Base-by-base conservation (phyloP, 352 stramenopile genomes). In the Phytophthora boehmeriae region DNA sequence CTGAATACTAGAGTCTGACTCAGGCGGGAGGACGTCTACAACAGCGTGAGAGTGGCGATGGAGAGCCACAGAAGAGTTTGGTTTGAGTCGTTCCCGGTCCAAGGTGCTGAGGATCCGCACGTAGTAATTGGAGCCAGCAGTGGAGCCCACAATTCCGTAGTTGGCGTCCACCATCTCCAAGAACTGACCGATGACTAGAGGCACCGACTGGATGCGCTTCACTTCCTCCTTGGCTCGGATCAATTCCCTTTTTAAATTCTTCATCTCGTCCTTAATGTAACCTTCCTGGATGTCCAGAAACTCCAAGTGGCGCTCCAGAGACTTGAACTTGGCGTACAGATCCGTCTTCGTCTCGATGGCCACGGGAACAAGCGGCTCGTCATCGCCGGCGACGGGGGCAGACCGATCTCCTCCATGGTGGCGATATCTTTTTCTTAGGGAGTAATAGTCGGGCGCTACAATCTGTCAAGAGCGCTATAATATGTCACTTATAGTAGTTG, bases 221-320 rank as follows among this genome's bases (percentile, higher is more conserved):
- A 99, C 98, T 57, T 99, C 96, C 62, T 99, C 98, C 77, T 99
- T 99, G 32, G 98, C 98, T 28, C 98, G 96, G 61, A 99, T 97
- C 25, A 99, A 83, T 75, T 99, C 98, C 17, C 97, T 83, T 84
- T 99, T 99, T 13, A 99, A 85, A 75, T 99, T 99, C 62, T 98
- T 98, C 96, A 99, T 99, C 67, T 99, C 98, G 70, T 99, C 97
- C 82, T 99, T 99, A 71, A 99, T 97, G 79, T 99, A 99, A 57
- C 98, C 96, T 73, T 99, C 96, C 75, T 96, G 87, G 53, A 96
- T 96, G 64, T 93, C 83, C 53, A 86, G 61, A 54, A 93, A 93
- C 78, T 93, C 84, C 28, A 93, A 54, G 49, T 93, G 82, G n/a
- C 83, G 80, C 74, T 90, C 74, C 16, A 93, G 63, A 16, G 82